Evolutionary conservation across 2,329 filamentous ascomycete species (phyloP).

Genomic region (Aspergillus eucalypticola): DNA sequence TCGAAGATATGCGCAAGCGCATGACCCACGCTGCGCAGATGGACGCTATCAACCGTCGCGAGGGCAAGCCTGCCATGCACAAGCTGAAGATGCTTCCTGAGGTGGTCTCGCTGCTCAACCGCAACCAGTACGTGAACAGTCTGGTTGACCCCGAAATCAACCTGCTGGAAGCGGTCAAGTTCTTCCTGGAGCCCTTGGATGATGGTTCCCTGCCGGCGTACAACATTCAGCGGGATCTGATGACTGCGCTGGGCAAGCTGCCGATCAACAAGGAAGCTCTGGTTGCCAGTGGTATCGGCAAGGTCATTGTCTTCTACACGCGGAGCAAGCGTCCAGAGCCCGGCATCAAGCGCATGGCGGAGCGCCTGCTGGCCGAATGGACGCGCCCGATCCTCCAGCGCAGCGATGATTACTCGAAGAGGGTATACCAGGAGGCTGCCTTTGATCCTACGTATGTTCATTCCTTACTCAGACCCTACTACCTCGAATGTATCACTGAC

Average conservation of each 20-base stretch:
- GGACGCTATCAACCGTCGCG: slow-evolving; percentile 79
- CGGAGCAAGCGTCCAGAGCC: slow-evolving; percentile 88
- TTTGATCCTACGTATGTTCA: slow-evolving; percentile 58
- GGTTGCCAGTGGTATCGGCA: slow-evolving; percentile 88
- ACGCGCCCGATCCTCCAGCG: slow-evolving; percentile 90
- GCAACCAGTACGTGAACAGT: slow-evolving; percentile 76
- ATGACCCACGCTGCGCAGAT: slow-evolving; percentile 90
- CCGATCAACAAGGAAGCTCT: slow-evolving; percentile 90
- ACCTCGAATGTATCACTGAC: not conserved
- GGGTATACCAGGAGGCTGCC: slow-evolving; percentile 59
- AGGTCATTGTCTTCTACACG: slow-evolving; percentile 95
- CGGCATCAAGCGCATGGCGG: slow-evolving; percentile 88
- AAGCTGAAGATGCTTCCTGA: slow-evolving; percentile 93
- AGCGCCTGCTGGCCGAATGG: slow-evolving; percentile 92
- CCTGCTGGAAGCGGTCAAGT: slow-evolving; percentile 89
- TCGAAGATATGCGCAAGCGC: slow-evolving; percentile 79
- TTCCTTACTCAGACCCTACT: not conserved
- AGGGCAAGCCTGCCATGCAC: slow-evolving; percentile 78
- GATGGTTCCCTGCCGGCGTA: slow-evolving; percentile 94
- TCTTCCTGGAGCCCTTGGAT: slow-evolving; percentile 93
- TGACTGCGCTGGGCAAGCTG: slow-evolving; percentile 74
- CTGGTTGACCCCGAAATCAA: slow-evolving; percentile 94
- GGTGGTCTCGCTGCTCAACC: slow-evolving; percentile 83
- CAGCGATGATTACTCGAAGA: slow-evolving; percentile 92
- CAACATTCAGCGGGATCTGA: slow-evolving; percentile 94